Base-by-base conservation (phyloP, 108 stramenopile species). In the Schizochytrium sp. region DNA sequence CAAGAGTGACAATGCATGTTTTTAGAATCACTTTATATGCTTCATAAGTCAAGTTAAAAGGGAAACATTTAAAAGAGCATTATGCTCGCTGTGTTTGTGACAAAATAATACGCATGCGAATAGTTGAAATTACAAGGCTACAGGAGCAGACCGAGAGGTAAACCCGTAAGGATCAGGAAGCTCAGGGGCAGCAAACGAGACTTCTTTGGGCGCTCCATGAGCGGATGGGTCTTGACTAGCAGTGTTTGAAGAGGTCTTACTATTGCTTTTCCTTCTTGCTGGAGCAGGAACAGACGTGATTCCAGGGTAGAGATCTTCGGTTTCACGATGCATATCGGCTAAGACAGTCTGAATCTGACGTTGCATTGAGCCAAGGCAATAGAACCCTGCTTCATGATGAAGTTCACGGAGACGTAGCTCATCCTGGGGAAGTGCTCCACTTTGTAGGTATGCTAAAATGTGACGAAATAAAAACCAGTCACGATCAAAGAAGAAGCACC, bases 391-490 rank as follows among this genome's bases (percentile, higher is more conserved):
- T 38, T 83, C 73, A 50, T 83, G 73, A 8, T 83, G 49, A 46
- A 83, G 45, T 50, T 83, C 73, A 28, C 50, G 73, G 19, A 83
- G 73, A 8, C 73, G 46, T 50, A 53, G 49, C 49, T 53, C 49
- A 8, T 83, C 73, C 5, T 83, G 8, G 4, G 73, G 73, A 4
- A 83, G 73, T 4, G 73, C 53, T 12, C 50, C 73, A 19, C 19
- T 53, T 19, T 83, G 73, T 50, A 83, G 53, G 19, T 83, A 83
- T 38, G 49, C 50, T 42, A 83, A 46, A 42, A 83, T 46, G 45
- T 83, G 73, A 8, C 73, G 46, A 19, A 83, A 83, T 19, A 83
- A 38, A 19, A 83, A 83, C 73, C 73, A 83, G 17, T 83, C 73
- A 13, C 73, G 17, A 19, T 83, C 73, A 46, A 83, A 83, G 40